Base-by-base conservation (phyloP, 176 grass and related monocot species). In the Musa acuminata region DNA sequence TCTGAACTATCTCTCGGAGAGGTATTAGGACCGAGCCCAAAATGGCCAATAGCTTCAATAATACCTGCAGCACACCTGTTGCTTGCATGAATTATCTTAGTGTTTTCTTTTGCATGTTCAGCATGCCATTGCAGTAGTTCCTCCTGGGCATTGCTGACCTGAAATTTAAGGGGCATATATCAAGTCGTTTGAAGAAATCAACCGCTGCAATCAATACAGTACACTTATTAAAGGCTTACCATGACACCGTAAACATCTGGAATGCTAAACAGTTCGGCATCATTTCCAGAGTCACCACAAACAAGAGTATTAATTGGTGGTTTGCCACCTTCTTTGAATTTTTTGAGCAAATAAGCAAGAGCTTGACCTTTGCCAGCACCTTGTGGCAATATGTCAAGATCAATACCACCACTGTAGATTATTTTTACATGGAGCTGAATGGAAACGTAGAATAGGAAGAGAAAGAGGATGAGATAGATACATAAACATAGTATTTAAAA, bases 301-400 rank as follows among this genome's bases (percentile, higher is more conserved):
- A 86, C 94, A 87, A 98, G 94, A 75, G 82, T 90, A 60, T 85
- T 93, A 13, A 73, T 83, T 3, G 94, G 92, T 50, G 73, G 75
- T 72, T 91, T 98, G 65, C 86, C 72, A 20, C 71, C 29, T 74
- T 78, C 90, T 54, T 68, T 73, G 59, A 98, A 93, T 71, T 89
- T 93, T 69, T 83, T 82, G 11, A 98, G 81, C 81, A 93, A 80
- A 80, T 98, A 98, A 35, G 83, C 51, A 79, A 98, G 90, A 64
- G 94, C 94, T 66, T 93, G 86, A 27, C 94, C 94, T 83, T 98
- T 98, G 55, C 94, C 90, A 12, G 94, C 94, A 65, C 80, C 87
- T 82, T 26, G 85, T 11, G 93, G 85, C 76, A 97, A 77, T 62
- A 93, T 78, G 75, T 97, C 93, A 17, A 97, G 82, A 72, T 87